phyloP scores from a whole-genome alignment of 768 basidiomycete genomes.

The Rhodotorula babjevae region DNA sequence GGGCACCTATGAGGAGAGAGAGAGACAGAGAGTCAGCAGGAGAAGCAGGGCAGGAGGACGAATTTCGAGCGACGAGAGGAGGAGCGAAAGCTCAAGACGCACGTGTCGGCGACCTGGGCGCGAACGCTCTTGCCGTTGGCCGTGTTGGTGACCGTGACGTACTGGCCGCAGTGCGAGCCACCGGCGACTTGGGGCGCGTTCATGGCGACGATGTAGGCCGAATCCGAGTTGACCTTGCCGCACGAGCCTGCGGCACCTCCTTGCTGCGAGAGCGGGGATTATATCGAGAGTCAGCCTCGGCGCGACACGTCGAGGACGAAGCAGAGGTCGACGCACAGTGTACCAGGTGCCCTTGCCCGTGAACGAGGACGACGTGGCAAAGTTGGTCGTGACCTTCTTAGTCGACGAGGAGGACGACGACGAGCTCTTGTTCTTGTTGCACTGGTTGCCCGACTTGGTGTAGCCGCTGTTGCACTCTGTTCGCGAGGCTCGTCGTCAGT shows the following conservation, averaged over 20 bases:
- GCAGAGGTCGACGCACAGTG: slow-evolving; percentile 45
- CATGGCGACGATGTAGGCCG: slow-evolving; percentile 49
- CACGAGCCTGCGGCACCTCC: slow-evolving; percentile 57
- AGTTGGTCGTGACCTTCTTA: neutral
- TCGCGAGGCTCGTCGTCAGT: neutral
- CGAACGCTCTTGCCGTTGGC: slow-evolving; percentile 58
- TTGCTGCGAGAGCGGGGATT: slow-evolving; percentile 51
- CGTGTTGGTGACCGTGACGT: slow-evolving; percentile 60
- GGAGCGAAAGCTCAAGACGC: neutral
- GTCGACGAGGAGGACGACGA: neutral
- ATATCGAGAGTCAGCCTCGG: no score
- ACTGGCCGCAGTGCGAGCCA: slow-evolving; percentile 58
- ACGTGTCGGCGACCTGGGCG: slow-evolving; percentile 46
- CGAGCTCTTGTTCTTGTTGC: neutral
- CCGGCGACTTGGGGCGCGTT: slow-evolving; percentile 58
- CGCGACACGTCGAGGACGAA: no score
- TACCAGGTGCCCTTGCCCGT: slow-evolving; percentile 55
- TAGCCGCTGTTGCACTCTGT: neutral
- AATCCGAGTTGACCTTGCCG: slow-evolving; percentile 60
- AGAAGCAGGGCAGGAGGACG: no score
- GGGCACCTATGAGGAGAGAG: no score
- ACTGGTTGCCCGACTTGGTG: neutral
- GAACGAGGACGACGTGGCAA: slow-evolving; percentile 10
- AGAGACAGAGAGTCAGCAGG: no score
- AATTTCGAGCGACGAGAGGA: no score